phyloP scores from a whole-genome alignment of 169 alveolate species.

The Amoebophrya sp. region DNA sequence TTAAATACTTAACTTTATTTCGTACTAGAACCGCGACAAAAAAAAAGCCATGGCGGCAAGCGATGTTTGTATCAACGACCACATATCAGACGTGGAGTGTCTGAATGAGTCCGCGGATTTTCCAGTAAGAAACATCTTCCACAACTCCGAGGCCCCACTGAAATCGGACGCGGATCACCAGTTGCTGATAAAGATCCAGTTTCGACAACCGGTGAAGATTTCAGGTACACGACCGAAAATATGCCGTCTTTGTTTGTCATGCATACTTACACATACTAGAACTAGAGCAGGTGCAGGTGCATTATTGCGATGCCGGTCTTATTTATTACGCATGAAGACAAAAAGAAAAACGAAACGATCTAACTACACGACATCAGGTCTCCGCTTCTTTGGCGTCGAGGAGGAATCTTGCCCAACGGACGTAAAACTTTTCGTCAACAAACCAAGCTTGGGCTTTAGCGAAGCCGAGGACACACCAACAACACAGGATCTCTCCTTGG shows the following conservation, averaged over 20 bases:
- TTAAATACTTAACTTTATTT: too few relatives aligned
- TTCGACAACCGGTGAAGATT: constrained; percentile 27
- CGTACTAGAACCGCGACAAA: too few relatives aligned
- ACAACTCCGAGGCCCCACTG: constrained; percentile 6
- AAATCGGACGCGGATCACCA: constrained; percentile 36
- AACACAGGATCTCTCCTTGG: not conserved
- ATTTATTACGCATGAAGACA: too few relatives aligned
- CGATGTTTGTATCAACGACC: constrained; percentile 1
- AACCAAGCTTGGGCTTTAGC: not conserved
- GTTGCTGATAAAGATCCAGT: constrained; percentile 17
- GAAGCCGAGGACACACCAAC: constrained; percentile 27
- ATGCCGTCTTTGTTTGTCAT: too few relatives aligned
- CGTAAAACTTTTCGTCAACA: constrained; percentile 23
- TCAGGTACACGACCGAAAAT: too few relatives aligned
- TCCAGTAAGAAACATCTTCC: constrained; percentile 28
- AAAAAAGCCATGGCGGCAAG: too few relatives aligned
- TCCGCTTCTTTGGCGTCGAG: not conserved
- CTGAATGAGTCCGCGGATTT: constrained; percentile 20
- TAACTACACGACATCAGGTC: too few relatives aligned
- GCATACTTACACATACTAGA: too few relatives aligned
- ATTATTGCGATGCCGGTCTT: too few relatives aligned
- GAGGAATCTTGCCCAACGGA: constrained; percentile 22
- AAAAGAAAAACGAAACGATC: too few relatives aligned
- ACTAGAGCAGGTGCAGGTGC: too few relatives aligned
- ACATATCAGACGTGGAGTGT: constrained; percentile 19